Percentiles rank a stretch among this genome's conserved stretches.
phyloP scores from a whole-genome alignment of 2,329 filamentous ascomycete species.

The Plenodomus biglobosus region DNA sequence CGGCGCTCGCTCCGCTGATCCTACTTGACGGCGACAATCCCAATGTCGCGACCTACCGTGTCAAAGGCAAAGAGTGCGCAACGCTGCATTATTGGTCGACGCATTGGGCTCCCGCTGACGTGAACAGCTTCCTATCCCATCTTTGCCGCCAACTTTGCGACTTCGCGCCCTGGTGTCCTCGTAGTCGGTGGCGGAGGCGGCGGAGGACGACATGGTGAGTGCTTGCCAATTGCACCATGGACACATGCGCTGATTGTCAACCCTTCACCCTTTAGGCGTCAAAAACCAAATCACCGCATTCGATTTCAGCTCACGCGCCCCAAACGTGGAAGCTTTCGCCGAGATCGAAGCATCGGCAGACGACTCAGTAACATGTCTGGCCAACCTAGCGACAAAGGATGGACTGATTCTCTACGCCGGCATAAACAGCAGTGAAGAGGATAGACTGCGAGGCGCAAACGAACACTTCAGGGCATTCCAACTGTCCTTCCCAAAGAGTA shows the following conservation, averaged over 20 bases:
- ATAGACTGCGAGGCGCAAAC: conserved; percentile 75
- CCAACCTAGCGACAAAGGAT: conserved; percentile 64
- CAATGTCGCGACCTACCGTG: conserved; percentile 36
- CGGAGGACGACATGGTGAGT: conserved; percentile 53
- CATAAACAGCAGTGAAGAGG: conserved; percentile 76
- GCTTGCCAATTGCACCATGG: conserved; percentile 1
- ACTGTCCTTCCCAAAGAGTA: conserved; percentile 58
- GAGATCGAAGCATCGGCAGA: conserved; percentile 83
- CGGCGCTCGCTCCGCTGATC: conserved; percentile 10
- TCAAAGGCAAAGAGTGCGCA: conserved; percentile 32
- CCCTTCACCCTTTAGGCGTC: conserved; percentile 66
- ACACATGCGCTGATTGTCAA: conserved; percentile 4
- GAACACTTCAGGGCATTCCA: conserved; percentile 79
- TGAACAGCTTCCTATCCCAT: conserved; percentile 65
- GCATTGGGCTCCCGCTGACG: conserved; percentile 2
- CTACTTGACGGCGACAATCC: conserved; percentile 7
- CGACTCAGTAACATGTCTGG: conserved; percentile 85
- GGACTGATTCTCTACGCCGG: conserved; percentile 59
- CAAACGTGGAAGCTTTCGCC: conserved; percentile 60
- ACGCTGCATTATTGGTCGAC: background rate
- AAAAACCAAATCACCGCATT: conserved; percentile 78
- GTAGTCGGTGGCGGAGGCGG: conserved; percentile 88
- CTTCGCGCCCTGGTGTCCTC: conserved; percentile 67
- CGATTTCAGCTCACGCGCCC: conserved; percentile 67
- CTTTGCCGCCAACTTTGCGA: conserved; percentile 86